Percentiles rank a stretch among this genome's conserved stretches.
Evolutionary conservation across 148 eudicot genomes (phyloP).

Genomic region (Talinum fruticosum): DNA sequence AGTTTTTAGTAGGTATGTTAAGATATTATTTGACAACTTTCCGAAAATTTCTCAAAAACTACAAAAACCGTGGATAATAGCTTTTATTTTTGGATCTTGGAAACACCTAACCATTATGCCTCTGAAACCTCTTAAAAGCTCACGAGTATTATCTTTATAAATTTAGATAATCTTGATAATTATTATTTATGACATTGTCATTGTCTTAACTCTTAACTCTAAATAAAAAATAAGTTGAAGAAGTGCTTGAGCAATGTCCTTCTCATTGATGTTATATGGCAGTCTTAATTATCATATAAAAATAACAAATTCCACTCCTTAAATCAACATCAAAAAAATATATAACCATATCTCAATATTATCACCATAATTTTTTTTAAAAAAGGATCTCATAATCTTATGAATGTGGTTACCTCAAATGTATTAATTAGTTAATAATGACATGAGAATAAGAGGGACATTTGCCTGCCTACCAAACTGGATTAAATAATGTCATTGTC

Average conservation of each 20-base stretch:
- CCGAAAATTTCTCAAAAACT: too few species aligned
- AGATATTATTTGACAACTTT: too few species aligned
- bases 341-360: background rate
- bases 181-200: too few species aligned
- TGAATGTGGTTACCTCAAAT: constrained; percentile 1
- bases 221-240: too few species aligned
- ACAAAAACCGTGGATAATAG: too few species aligned
- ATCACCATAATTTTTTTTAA: constrained; percentile 4
- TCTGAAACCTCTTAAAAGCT: too few species aligned
- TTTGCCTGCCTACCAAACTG: background rate
- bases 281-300: background rate
- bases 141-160: too few species aligned
- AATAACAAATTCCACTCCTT: background rate
- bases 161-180: too few species aligned
- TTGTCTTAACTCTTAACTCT: too few species aligned
- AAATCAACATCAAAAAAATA: background rate
- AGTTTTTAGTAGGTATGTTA: too few species aligned
- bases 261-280: background rate
- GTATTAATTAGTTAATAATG: background rate
- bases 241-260: background rate
- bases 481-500: background rate
- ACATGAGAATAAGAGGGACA: background rate
- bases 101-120: too few species aligned
- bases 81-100: too few species aligned
- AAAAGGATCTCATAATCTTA: background rate